Conservation (phyloP, 108 stramenopile species). For the Parietichytrium sp. region DNA sequence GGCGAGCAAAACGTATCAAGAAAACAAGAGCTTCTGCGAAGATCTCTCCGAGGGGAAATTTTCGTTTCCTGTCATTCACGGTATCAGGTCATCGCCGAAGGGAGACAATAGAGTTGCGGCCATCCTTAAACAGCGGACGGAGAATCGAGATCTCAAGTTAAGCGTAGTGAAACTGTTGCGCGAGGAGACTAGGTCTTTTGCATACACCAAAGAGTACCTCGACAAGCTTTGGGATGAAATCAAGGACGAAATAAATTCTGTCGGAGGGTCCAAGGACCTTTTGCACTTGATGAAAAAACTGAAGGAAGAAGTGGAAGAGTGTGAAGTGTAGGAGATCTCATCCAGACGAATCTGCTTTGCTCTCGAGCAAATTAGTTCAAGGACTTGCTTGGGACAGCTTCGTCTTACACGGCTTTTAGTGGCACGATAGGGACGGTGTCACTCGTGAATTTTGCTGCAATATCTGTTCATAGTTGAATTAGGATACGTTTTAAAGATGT, state of each 20-base stretch:
- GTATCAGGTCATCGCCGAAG: conserved; percentile 50
- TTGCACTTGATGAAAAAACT: conserved; percentile 22
- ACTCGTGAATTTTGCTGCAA: too few relatives aligned
- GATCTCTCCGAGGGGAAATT: conserved; percentile 96
- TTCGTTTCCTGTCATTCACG: conserved; percentile 84
- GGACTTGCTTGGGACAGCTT: too few relatives aligned
- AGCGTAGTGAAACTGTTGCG: conserved; percentile 66
- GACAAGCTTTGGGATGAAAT: neutral
- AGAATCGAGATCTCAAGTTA: conserved; percentile 81
- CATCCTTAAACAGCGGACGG: conserved; percentile 86
- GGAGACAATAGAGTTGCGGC: conserved; percentile 69
- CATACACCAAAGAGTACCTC: conserved; percentile 4
- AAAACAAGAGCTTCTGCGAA: conserved; percentile 91
- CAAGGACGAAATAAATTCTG: neutral
- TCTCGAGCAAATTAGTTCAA: too few relatives aligned
- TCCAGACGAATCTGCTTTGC: neutral
- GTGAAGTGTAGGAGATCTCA: neutral
- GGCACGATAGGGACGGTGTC: too few relatives aligned
- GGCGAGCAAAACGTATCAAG: conserved; percentile 84
- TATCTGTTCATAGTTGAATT: too few relatives aligned
- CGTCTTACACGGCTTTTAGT: too few relatives aligned
- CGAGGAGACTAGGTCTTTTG: conserved; percentile 12
- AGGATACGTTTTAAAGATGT: too few relatives aligned
- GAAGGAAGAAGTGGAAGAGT: conserved; percentile 16
- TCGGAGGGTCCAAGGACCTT: conserved; percentile 28